Conservation (phyloP, 2,329 filamentous ascomycete genomes). For the Monosporascus sp. region DNA sequence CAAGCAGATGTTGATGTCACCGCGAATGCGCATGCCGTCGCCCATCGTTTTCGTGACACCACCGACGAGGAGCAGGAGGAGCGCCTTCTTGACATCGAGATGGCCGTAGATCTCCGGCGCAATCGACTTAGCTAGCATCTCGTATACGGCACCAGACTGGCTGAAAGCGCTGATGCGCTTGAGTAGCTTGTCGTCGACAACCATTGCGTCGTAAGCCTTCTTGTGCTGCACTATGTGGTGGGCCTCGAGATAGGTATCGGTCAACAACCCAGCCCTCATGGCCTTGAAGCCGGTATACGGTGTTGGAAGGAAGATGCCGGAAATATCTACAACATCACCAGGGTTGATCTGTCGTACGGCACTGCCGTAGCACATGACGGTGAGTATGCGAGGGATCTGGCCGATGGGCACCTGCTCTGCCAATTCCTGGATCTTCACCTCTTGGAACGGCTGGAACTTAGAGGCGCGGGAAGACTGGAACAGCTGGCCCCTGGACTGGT, state of each 20-base stretch:
- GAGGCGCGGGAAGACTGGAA: constrained; percentile 93
- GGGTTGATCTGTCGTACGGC: constrained; percentile 84
- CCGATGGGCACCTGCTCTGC: constrained; percentile 98
- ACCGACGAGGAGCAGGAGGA: constrained; percentile 90
- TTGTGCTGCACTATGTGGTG: constrained; percentile 95
- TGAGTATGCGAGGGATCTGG: constrained; percentile 89
- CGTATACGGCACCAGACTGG: constrained; percentile 86
- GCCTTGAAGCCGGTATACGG: constrained; percentile 99
- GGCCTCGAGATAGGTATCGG: constrained; percentile 94
- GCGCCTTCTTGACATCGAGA: constrained; percentile 94
- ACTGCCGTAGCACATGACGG: constrained; percentile 81
- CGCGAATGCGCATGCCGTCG: constrained; percentile 97
- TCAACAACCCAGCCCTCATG: constrained; percentile 91
- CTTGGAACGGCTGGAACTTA: constrained; percentile 96
- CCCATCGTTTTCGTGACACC: constrained; percentile 96
- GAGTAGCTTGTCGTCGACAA: constrained; percentile 73
- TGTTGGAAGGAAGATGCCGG: constrained; percentile 92
- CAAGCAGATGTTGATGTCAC: constrained; percentile 96
- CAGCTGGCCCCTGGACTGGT: constrained; percentile 89
- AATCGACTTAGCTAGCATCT: constrained; percentile 91
- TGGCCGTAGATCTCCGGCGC: constrained; percentile 97
- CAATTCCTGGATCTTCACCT: constrained; percentile 98
- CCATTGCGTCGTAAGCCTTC: constrained; percentile 92
- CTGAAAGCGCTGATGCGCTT: constrained; percentile 81
- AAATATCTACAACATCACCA: constrained; percentile 89